Base-by-base conservation (phyloP, 768 basidiomycete genomes). In the Amanita phalloides region DNA sequence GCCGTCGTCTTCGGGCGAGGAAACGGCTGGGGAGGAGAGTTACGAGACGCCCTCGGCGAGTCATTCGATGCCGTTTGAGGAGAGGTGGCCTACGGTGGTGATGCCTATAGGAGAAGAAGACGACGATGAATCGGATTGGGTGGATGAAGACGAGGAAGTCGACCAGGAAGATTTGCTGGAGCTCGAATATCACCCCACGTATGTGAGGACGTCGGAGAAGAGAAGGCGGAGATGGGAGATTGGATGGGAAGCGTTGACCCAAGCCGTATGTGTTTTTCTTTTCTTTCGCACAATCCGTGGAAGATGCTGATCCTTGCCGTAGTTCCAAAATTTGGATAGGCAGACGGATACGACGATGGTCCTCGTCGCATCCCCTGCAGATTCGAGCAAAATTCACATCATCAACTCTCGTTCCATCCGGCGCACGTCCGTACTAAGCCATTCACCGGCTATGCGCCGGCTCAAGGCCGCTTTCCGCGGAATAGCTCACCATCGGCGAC, bases 301-400 rank as follows among this genome's bases (percentile, higher is more conserved):
- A 33, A 5, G 41, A 48, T 28, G 39, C 20, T 41, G 28, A 37
- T 43, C 55, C 17, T 17, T 51, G 39, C 23, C 55, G 32, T 55
- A 90, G 87, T 84, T 90, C 73, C 83, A 86, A 67, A 74, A 74
- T 30, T 67, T 90, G 28, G 87, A 90, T 66, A 75, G 85, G 41
- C 84, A 89, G 63, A 90, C 88, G 3, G 88, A 90, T 57, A 74
- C 86, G 8, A 89, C 85, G 0, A 74, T 90, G 69, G 65, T 90
- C 23, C 66, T 90, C 0, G 67, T 90, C 23, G 86, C 86, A 3
- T 76, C 86, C 0, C 88, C 87, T 0, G 79, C 86, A 2, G 86
- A 90, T 60, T 72, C 81, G 10, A 79, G 76, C 13, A 84, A 83
- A 57, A 60, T 86, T 5, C 77, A 86, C 56, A 62, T 77, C 3